These are phyloP conservation scores for Carallia brachiata DNA, from an alignment of 345 rosid species.

Conservation along the genomic window DNA sequence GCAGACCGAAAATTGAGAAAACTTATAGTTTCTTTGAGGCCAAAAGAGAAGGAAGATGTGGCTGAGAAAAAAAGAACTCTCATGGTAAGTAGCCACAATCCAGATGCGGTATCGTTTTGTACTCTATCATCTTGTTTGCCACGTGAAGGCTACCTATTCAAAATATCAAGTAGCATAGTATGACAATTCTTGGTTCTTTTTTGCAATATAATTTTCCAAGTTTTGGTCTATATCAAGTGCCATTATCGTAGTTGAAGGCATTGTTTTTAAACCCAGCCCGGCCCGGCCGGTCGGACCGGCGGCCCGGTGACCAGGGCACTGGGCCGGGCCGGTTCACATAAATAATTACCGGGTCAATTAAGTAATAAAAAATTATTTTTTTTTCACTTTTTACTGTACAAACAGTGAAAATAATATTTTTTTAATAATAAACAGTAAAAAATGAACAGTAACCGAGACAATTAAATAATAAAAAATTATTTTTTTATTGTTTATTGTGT, in stretches of 20 bases:
- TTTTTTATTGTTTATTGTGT: no score
- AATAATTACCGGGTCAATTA: no score
- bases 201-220: neutral
- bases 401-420: no score
- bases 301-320: no score
- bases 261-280: no score
- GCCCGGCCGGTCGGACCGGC: no score
- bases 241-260: neutral
- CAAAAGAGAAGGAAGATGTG: constrained; percentile 71
- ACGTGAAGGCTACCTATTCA: constrained; percentile 2
- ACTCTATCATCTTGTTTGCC: neutral
- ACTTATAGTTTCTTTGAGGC: constrained; percentile 76
- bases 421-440: no score
- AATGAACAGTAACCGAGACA: no score
- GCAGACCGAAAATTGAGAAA: constrained; percentile 67
- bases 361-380: no score
- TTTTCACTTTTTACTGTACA: no score
- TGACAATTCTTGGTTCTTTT: neutral
- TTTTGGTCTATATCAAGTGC: neutral
- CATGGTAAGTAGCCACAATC: constrained; percentile 53
- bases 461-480: no score
- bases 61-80: constrained; percentile 70
- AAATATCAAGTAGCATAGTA: neutral
- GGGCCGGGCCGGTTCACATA: no score
- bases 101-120: constrained; percentile 7